Percentiles rank a stretch among this genome's conserved stretches.
These are phyloP conservation scores for Saturnispora halmiae DNA, from an alignment of 805 yeast species.

Conservation along the genomic window DNA sequence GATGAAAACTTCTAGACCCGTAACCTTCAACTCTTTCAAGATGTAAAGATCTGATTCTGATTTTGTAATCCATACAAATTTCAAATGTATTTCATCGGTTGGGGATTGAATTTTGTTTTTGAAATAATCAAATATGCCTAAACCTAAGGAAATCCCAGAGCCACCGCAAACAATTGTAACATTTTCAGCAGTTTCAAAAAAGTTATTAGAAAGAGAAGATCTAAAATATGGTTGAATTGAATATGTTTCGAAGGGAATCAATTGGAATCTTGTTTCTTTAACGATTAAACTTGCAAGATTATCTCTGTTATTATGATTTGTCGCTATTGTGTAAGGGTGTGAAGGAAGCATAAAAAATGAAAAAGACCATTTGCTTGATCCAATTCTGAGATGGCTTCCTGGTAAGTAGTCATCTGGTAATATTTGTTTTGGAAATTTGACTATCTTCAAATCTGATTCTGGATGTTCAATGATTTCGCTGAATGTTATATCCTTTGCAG, in stretches of 20 bases:
- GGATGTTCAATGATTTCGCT: conserved; percentile 15
- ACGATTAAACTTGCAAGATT: conserved; percentile 35
- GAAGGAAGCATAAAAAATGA: conserved; percentile 45
- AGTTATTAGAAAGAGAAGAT: conserved; percentile 37
- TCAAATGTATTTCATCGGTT: conserved; percentile 26
- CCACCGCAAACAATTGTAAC: conserved; percentile 60
- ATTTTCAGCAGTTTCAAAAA: conserved; percentile 41
- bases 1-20: conserved; percentile 32
- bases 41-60: conserved; percentile 39
- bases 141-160: conserved; percentile 58
- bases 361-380: conserved; percentile 30
- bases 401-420: conserved; percentile 29
- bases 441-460: conserved; percentile 11
- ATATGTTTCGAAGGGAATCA: conserved; percentile 28
- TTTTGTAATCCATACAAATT: conserved; percentile 48
- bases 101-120: conserved; percentile 18
- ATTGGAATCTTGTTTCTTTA: conserved; percentile 32
- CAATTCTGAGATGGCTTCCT: conserved; percentile 52
- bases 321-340: conserved; percentile 60
- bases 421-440: conserved; percentile 16
- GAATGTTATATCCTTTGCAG: conserved; percentile 17
- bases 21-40: conserved; percentile 31
- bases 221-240: conserved; percentile 33
- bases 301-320: conserved; percentile 27
- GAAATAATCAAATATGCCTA: conserved; percentile 42